Base-by-base conservation (phyloP, 2,329 filamentous ascomycete genomes). In the Diplodia sapinea region DNA sequence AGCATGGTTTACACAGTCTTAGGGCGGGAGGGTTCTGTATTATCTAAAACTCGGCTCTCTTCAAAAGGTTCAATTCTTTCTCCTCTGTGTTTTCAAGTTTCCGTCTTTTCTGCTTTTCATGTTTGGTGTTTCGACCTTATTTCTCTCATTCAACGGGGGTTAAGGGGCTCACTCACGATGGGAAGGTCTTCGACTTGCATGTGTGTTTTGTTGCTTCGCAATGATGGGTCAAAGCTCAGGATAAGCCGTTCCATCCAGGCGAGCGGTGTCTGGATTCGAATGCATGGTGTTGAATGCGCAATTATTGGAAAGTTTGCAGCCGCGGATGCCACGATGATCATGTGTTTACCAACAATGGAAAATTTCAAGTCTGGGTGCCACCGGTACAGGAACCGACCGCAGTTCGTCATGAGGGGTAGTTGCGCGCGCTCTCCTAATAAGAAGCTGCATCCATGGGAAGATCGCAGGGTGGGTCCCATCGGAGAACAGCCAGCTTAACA, bases 41-140 rank as follows among this genome's bases (percentile, higher is more conserved):
- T 67, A 67, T 61, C 43, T 57, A 67, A 47, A 61, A 67, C 65
- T 67, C 65, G 65, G 65, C 65, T 67, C 65, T 67, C 59, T 63
- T 63, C 64, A 66, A 66, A 66, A 66, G 64, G 64, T 66, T 66
- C 59, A 38, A 66, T 66, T 65, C 38, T 65, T 55, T 65, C 63
- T 65, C 64, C 38, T 43, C 64, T 66, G 64, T 57, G 47, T 57
- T 57, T 40, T 66, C 29, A n/a, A 12, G 38, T 38, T 66, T 66
- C 63, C 38, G 23, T 66, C 50, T 31, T 51, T 59, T 66, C 52
- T 57, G 43, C 47, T 50, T 49, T 57, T 66, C 63, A 47, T 57
- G n/a, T 43, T 66, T 59, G 64, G 64, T 66, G 64, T 57, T 56
- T 29, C 40, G 57, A 59, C 64, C 33, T 66, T 59, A 38, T 51